phyloP scores from a whole-genome alignment of 2,329 filamentous ascomycete genomes.

The Cladophialophora psammophila region DNA sequence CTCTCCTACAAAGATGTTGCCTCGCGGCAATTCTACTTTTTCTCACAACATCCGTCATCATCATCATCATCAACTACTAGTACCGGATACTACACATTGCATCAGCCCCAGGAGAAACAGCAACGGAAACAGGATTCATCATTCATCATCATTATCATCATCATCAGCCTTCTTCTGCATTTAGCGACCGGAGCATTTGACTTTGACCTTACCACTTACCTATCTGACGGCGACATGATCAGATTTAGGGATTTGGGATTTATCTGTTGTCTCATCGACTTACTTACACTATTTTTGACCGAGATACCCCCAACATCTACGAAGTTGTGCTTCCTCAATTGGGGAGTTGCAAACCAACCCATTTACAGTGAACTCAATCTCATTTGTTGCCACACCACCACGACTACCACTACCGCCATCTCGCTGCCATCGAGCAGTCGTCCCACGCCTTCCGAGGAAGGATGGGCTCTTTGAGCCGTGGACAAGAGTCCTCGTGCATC shows the following conservation, averaged over 20 bases:
- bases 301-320: conserved; percentile 19
- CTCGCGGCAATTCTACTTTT: conserved; percentile 35
- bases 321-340: neutral
- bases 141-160: neutral
- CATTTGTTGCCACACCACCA: conserved; percentile 7
- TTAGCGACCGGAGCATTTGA: conserved; percentile 24
- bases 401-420: neutral
- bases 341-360: neutral
- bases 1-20: conserved; percentile 35
- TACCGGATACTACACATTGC: conserved; percentile 1
- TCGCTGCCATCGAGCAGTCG: conserved; percentile 22
- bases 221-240: neutral
- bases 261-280: conserved; percentile 1
- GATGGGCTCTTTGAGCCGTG: conserved; percentile 26
- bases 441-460: conserved; percentile 14
- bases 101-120: conserved; percentile 13
- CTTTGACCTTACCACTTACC: neutral
- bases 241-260: conserved; percentile 1
- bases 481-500: conserved; percentile 28
- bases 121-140: neutral
- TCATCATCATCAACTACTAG: neutral
- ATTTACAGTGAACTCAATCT: neutral
- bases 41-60: neutral
- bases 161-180: conserved; percentile 10
- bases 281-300: neutral